Evolutionary conservation across 768 basidiomycete species (phyloP), one percentile per base, ranked within the genome.

Genomic region (Tulasnella sp.): DNA sequence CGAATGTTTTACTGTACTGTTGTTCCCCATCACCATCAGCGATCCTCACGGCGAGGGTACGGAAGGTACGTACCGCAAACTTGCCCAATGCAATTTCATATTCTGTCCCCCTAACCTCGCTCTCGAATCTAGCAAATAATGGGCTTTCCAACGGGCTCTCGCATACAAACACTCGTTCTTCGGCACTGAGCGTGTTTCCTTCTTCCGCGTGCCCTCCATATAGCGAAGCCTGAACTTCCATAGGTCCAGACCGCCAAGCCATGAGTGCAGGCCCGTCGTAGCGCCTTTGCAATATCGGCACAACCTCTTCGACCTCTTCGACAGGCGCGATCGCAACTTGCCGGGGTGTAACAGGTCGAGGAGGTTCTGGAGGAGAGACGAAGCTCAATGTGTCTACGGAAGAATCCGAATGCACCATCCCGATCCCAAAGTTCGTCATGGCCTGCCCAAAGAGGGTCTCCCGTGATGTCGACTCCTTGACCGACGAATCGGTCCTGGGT

Each of bases 191-290:
- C 17, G 29, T 43, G 35, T 57, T 57, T 7, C 42, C 55, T 46
- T 57, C 41, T 46, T 57, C 55, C 31, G 55, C 55, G 12, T 49
- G 15, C 6, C 41, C 25, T 35, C 55, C 55, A 19, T 57, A 57
- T 23, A 57, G 32, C 1, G 55, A 29, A n/a, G 55, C 55, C 32
- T 57, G 55, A 5, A 57, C 55, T 27, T 57, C 55, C 46, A 46
- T 45, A 1, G 55, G 55, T 2, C 55, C 55, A 7, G 42, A 46
- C 25, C 55, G 31, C 55, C 55, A 57, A 29, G 29, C 55, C 19
- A 46, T 57, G 27, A 57, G 14, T 32, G 31, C 31, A 1, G 37
- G 34, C n/a, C n/a, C n/a, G n/a, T n/a, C n/a, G n/a, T n/a, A n/a
- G n/a, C n/a, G n/a, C n/a, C n/a, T n/a, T n/a, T n/a, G n/a, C n/a